Percentiles rank a stretch among this genome's conserved stretches.
phyloP scores from a whole-genome alignment of 306 rosid species.

The Pyrus betulifolia region DNA sequence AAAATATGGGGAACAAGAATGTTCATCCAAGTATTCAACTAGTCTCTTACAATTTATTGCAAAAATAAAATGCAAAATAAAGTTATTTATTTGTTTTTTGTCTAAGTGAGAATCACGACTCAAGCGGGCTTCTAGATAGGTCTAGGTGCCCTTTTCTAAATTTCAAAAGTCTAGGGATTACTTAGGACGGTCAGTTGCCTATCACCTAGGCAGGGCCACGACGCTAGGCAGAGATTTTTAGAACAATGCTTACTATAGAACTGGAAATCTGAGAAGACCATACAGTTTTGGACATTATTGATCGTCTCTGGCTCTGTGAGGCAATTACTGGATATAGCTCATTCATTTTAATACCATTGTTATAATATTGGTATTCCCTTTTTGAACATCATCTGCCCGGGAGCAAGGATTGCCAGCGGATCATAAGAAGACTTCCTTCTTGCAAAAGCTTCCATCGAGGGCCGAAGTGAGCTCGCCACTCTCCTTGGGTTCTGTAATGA shows the following conservation, averaged over 20 bases:
- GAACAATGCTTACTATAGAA: background rate
- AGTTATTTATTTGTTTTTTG: no score
- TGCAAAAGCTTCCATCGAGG: conserved; percentile 52
- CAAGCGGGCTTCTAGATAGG: no score
- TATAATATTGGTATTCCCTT: conserved; percentile 40
- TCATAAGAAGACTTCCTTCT: conserved; percentile 67
- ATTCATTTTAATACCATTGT: background rate
- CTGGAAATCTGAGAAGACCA: conserved; percentile 12
- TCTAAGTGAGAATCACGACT: no score
- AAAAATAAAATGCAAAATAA: no score
- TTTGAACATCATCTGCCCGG: conserved; percentile 87
- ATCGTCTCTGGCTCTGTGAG: background rate
- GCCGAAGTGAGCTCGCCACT: conserved; percentile 83
- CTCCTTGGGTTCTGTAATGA: conserved; percentile 57
- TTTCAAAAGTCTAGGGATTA: no score
- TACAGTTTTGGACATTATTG: conserved; percentile 4
- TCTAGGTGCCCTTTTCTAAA: no score
- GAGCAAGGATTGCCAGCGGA: conserved; percentile 86
- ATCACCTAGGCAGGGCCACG: no score
- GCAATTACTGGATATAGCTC: conserved; percentile 1
- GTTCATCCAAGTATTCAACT: no score
- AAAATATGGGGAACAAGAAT: no score
- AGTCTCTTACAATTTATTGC: no score
- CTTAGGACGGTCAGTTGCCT: no score
- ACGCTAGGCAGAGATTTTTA: no score